These are phyloP conservation scores for Gracilaria gracilis DNA, from an alignment of 23 red algal genomes.

Conservation along the genomic window DNA sequence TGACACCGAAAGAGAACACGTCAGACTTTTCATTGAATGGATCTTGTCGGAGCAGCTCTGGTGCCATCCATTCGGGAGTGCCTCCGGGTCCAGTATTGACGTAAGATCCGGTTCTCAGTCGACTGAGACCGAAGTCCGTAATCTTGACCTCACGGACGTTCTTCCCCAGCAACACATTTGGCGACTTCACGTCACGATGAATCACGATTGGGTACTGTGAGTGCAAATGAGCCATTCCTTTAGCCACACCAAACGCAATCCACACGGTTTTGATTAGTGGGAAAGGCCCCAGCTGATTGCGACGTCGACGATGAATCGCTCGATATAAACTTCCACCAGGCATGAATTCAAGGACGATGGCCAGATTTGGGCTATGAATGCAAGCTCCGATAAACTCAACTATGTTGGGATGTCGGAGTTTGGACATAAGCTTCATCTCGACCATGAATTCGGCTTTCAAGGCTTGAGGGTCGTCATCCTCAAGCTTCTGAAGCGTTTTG, in stretches of 20 bases:
- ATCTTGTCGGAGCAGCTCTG: constrained; percentile 95
- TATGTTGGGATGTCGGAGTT: constrained; percentile 92
- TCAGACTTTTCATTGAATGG: constrained; percentile 91
- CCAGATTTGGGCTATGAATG: constrained; percentile 87
- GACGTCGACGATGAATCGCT: constrained; percentile 80
- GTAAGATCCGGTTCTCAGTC: constrained; percentile 79
- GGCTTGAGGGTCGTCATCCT: constrained; percentile 88
- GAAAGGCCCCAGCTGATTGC: constrained; percentile 80
- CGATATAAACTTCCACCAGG: constrained; percentile 96
- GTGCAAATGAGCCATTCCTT: constrained; percentile 97
- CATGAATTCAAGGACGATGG: constrained; percentile 96
- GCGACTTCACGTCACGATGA: constrained; percentile 96
- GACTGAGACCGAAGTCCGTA: constrained; percentile 95
- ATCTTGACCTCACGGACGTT: constrained; percentile 93
- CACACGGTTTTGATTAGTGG: constrained; percentile 85
- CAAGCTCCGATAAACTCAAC: constrained; percentile 95
- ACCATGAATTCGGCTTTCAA: constrained; percentile 91
- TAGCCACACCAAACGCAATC: constrained; percentile 94
- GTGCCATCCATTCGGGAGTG: constrained; percentile 99
- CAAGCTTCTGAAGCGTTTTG: constrained; percentile 91
- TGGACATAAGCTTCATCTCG: constrained; percentile 99
- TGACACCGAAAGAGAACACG: constrained; percentile 99
- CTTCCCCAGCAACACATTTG: constrained; percentile 90
- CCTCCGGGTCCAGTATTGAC: constrained; percentile 96
- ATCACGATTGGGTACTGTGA: constrained; percentile 90